These are phyloP conservation scores for Capronia coronata DNA, from an alignment of 2,329 filamentous ascomycete genomes.

Conservation along the genomic window DNA sequence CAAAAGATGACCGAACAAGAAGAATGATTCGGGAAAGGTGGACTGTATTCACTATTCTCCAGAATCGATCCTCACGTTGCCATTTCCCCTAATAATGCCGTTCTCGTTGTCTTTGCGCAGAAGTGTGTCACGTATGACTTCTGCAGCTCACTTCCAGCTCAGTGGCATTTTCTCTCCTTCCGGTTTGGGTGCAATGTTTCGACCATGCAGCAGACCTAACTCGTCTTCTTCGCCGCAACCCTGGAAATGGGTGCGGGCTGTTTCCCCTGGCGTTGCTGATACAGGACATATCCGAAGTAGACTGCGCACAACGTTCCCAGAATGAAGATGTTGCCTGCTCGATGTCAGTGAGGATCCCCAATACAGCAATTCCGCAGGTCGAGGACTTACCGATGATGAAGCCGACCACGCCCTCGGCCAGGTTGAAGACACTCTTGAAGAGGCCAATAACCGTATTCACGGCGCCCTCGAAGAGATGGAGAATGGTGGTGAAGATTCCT, in stretches of 20 bases:
- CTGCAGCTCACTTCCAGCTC: too few species aligned
- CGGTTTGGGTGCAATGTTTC: too few species aligned
- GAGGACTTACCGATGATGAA: conserved; percentile 20
- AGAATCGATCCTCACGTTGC: too few species aligned
- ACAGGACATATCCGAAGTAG: conserved; percentile 22
- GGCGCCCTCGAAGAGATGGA: conserved; percentile 13
- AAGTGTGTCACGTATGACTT: too few species aligned
- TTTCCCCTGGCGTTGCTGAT: conserved; percentile 24
- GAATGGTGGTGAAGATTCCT: conserved; percentile 15
- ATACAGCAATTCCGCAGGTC: neutral
- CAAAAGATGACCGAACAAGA: too few species aligned
- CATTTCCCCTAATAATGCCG: too few species aligned
- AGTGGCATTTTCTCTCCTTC: too few species aligned
- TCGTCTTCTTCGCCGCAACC: conserved; percentile 16
- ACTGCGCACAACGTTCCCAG: conserved; percentile 16
- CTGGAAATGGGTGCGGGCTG: conserved; percentile 21
- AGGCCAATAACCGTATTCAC: conserved; percentile 23
- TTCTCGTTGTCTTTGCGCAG: too few species aligned
- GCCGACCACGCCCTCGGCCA: conserved; percentile 21
- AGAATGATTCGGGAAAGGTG: too few species aligned
- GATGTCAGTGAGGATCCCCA: conserved; percentile 7
- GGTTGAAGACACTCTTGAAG: conserved; percentile 21
- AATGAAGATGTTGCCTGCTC: conserved; percentile 21
- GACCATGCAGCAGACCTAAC: neutral
- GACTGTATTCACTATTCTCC: too few species aligned